Percentiles rank a stretch among this genome's conserved stretches.
phyloP scores from a whole-genome alignment of 176 grass and related monocot genomes.

The Ananas comosus region DNA sequence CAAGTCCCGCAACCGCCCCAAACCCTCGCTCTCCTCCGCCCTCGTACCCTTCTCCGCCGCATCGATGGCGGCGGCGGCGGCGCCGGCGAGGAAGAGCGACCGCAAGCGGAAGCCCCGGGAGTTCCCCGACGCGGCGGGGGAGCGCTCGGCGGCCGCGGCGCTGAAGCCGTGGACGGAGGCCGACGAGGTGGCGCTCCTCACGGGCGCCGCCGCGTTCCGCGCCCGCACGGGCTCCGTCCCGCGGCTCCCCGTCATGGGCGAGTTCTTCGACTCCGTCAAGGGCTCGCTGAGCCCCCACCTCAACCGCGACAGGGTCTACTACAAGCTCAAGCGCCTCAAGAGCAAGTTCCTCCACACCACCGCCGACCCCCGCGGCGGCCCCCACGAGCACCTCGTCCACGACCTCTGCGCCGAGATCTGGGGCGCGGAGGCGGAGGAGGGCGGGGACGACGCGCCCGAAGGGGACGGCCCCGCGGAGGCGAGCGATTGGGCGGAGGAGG shows the following conservation, averaged over 20 bases:
- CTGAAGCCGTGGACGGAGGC: constrained; percentile 46
- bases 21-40: constrained; percentile 2
- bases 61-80: neutral
- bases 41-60: no score
- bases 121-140: constrained; percentile 9
- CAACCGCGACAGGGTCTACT: constrained; percentile 53
- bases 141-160: neutral
- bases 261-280: constrained; percentile 41
- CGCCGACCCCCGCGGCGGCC: neutral
- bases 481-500: neutral
- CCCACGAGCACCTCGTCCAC: constrained; percentile 8
- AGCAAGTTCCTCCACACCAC: constrained; percentile 53
- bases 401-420: constrained; percentile 47
- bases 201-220: constrained; percentile 41
- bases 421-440: constrained; percentile 32
- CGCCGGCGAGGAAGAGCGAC: constrained; percentile 23
- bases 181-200: constrained; percentile 55
- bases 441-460: constrained; percentile 6
- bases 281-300: constrained; percentile 35
- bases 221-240: constrained; percentile 31
- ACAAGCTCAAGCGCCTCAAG: constrained; percentile 95
- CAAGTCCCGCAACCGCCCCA: neutral
- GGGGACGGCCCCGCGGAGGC: constrained; percentile 14
- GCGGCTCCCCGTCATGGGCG: constrained; percentile 29
- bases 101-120: constrained; percentile 38